Base-by-base conservation (phyloP, 1,284 basidiomycete genomes). In the Testicularia cyperi region DNA sequence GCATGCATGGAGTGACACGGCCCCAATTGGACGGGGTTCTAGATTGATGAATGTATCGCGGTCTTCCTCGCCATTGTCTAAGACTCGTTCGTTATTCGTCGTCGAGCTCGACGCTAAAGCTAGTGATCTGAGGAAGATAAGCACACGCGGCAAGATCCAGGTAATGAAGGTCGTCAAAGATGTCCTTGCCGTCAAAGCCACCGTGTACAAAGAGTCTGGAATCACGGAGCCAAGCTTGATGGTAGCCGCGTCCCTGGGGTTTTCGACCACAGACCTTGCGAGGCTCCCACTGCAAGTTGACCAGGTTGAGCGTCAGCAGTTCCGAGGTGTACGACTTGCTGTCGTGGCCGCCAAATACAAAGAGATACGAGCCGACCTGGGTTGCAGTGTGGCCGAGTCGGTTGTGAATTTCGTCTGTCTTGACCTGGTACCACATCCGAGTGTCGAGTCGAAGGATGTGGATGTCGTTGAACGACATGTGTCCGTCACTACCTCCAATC, bases 291-390 rank as follows among this genome's bases (percentile, higher is more conserved):
- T 83, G 82, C 10, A 86, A 74, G 14, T 83, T 84, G 19, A 86
- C 85, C 23, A 94, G 84, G 70, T 94, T 92, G 78, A 92, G 90
- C 6, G 89, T 80, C 12, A 91, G 80, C 8, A 94, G 80, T 15
- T 94, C 88, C 15, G 85, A 83, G 20, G 83, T 84, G 76, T 94
- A 95, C 32, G 84, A 80, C 16, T 80, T 79, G 8, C 87, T 87
- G 65, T 92, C 87, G 77, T 94, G 90, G 0, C 92, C 91, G 3
- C 90, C 92, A 46, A 87, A 82, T 45, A 94, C 83, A 78, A 92
- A 92, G 1, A 95, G 83, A 70, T 90, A 92, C 2, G 88, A 90
- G n/a, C 92, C 92, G 14, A 95, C 88, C 73, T 89, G 89, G 0
- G 90, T 91, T 4, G 90, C 83, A 5, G 87, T 88, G 69, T 95